These are phyloP conservation scores for Lumnitzera littorea DNA, from an alignment of 345 rosid genomes.

Conservation along the genomic window DNA sequence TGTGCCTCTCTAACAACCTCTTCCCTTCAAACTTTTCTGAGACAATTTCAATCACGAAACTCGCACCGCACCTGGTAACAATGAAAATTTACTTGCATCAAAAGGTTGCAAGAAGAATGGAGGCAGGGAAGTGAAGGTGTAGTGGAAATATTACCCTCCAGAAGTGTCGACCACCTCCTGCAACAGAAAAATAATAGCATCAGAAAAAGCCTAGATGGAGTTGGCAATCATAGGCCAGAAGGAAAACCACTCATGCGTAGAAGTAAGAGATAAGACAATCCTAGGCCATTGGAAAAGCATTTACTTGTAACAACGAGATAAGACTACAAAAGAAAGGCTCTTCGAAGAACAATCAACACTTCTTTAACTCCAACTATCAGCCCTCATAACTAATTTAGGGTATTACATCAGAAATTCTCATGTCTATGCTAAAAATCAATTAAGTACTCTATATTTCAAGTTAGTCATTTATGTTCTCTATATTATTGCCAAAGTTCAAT, in stretches of 20 bases:
- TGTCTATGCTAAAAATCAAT: no score
- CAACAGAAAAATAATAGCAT: conserved; percentile 7
- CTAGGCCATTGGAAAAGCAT: no score
- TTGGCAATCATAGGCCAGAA: background rate
- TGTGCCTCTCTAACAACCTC: conserved; percentile 81
- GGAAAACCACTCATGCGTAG: background rate
- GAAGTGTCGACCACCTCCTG: conserved; percentile 89
- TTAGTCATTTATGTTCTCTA: no score
- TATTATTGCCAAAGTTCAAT: no score
- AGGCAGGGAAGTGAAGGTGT: background rate
- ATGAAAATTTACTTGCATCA: background rate
- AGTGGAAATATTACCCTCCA: conserved; percentile 59
- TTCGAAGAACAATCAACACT: no score
- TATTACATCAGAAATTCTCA: no score
- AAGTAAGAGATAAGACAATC: no score
- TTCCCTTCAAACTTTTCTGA: conserved; percentile 77
- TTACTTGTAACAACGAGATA: no score
- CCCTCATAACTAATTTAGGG: no score
- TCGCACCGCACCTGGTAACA: conserved; percentile 69
- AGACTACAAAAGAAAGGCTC: no score
- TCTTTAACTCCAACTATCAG: no score
- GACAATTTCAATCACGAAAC: conserved; percentile 64
- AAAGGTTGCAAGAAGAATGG: background rate
- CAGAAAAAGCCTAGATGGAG: background rate
- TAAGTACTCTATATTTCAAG: no score